Base-by-base conservation (phyloP, 1,284 basidiomycete genomes). In the Malassezia yamatoensis region DNA sequence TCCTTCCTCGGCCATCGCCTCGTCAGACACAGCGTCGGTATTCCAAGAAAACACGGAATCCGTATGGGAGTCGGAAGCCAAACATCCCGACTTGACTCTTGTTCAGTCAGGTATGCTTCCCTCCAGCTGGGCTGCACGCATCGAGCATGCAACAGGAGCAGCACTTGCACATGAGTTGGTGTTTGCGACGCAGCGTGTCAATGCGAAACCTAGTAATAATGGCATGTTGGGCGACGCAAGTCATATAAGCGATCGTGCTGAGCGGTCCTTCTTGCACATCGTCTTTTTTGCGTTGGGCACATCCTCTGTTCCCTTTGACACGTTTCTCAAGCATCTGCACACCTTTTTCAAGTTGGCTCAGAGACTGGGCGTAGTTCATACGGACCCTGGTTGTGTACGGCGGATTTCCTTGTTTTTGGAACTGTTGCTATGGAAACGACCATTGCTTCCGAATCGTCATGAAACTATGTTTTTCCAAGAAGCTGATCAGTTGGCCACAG, bases 121-220 rank as follows among this genome's bases (percentile, higher is more conserved):
- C 9, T 34, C 35, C 13, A 44, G 38, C 2, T 74, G 72, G 72
- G 49, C 53, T 1, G 60, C 62, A 29, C 64, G 67, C 16, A 62
- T 74, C 32, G 52, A 58, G 9, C 47, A 59, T 16, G 70, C 68
- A n/a, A 62, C 58, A 12, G 18, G 60, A 24, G 48, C 61, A 2
- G 67, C 68, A 1, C 49, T 74, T 32, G 70, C 66, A 12, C 63
- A 74, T 58, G 72, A 74, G 51, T 58, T 66, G 33, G 69, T 74
- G 29, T 63, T 62, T 40, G 67, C 59, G 0, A 68, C 68, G 5
- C 72, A 74, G 41, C 29, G 60, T 10, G 13, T 44, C 6, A 36
- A 3, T 9, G 13, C 12, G 2, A 8, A 21, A 13, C 24, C 38
- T 13, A 32, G 24, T 18, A 7, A 18, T 1, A 8, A 33, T 12